Base-by-base conservation (phyloP, 352 stramenopile species). In the Phytophthora sansomeana region DNA sequence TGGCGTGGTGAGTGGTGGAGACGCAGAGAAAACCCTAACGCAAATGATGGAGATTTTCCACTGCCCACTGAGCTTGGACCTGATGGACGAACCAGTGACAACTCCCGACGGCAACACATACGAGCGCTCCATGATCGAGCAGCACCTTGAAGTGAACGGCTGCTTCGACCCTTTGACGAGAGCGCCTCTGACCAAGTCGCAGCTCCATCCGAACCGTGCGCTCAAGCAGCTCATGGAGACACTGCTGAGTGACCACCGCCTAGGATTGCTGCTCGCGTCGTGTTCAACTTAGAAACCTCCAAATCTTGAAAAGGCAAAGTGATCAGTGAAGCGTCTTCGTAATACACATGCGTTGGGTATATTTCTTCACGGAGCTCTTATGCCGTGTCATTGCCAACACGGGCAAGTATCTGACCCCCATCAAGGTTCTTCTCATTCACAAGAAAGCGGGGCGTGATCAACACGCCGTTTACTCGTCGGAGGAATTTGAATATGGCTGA, bases 11-110 rank as follows among this genome's bases (percentile, higher is more conserved):
- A 39, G 62, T 0, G 48, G 58, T 33, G 56, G 46, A 28, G 59
- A 67, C 2, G 67, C 63, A 5, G 74, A 83, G 19, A 81, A 81
- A 49, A 82, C 72, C 4, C 67, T 92, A 4, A 77, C 79, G 54
- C 80, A 91, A 49, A 85, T 92, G 66, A 78, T 92, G 66, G 84
- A 92, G 14, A 43, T 89, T 6, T 91, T 90, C 49, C 79, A 84
- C 35, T 93, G 84, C 32, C 84, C 84, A 10, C 38, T 93, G 63
- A 93, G 84, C 42, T 72, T 93, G 24, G 84, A 93, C 56, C 42
- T 87, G n/a, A 93, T 93, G 84, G 71, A 89, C 32, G 81, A 93
- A 47, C 84, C 84, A 1, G 84, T 93, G 3, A 90, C 85, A 41
- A 90, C 82, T 3, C 81, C 84, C 3, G 84, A 84, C 16, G 84